phyloP scores from a whole-genome alignment of 2,329 filamentous ascomycete genomes.

The Talaromyces sp. region DNA sequence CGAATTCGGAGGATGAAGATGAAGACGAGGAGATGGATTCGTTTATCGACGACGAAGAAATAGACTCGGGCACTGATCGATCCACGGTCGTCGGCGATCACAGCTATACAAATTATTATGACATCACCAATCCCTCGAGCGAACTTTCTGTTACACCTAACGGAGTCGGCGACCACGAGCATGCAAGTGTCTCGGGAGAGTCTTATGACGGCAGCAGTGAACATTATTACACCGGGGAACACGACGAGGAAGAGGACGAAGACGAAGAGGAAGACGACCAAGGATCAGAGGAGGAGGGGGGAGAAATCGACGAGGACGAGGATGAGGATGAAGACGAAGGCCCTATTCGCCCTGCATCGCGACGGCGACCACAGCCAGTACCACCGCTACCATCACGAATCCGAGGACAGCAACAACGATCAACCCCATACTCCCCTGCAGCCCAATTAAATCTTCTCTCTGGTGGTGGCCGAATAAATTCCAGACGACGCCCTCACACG shows the following conservation, averaged over 20 bases:
- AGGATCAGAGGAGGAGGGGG: not conserved
- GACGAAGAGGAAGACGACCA: not conserved
- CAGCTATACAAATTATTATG: conserved; percentile 5
- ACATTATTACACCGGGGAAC: not conserved
- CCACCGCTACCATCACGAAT: not conserved
- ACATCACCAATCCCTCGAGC: not conserved
- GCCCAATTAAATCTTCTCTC: not conserved
- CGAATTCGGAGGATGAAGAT: conserved; percentile 11
- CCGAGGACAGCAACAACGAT: conserved; percentile 6
- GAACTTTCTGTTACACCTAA: not conserved
- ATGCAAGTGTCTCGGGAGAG: conserved; percentile 1
- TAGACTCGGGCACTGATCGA: conserved; percentile 24
- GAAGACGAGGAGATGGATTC: conserved; percentile 13
- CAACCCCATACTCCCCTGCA: not conserved
- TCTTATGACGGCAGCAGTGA: not conserved
- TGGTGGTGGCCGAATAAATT: not conserved
- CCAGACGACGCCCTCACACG: not conserved
- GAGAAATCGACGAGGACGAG: not conserved
- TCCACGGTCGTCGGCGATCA: conserved; percentile 27
- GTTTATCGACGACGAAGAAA: conserved; percentile 13
- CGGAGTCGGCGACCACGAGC: not conserved
- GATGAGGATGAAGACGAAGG: conserved; percentile 15
- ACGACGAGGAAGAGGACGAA: not conserved
- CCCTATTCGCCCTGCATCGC: conserved; percentile 7
- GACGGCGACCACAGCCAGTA: not conserved